These are phyloP conservation scores for Pichia sp. DNA, from an alignment of 1,139 yeast species.

Conservation along the genomic window DNA sequence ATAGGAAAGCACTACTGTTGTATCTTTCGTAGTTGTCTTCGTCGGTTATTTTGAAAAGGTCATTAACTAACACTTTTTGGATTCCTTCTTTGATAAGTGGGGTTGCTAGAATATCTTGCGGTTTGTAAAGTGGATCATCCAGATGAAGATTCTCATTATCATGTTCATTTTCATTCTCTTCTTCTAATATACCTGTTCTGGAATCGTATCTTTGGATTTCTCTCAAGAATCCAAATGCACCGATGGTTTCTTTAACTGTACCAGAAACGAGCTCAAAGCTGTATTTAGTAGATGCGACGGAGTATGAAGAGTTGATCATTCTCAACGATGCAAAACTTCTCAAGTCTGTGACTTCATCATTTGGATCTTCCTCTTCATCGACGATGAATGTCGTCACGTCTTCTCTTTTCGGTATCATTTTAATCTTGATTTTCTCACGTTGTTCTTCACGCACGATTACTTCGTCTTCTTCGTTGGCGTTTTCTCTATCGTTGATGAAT, in stretches of 20 bases:
- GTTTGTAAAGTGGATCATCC: too few relatives aligned
- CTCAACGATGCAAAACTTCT: not conserved
- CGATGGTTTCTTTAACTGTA: slow-evolving; percentile 1
- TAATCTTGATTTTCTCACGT: too few relatives aligned
- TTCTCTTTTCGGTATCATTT: too few relatives aligned
- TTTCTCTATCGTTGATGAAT: not conserved
- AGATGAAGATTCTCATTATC: too few relatives aligned
- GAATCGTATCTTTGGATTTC: not conserved
- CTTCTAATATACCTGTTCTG: not conserved
- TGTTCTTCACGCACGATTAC: too few relatives aligned
- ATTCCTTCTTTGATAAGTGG: slow-evolving; percentile 83
- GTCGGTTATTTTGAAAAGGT: not conserved
- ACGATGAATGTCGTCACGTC: too few relatives aligned
- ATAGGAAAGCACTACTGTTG: slow-evolving; percentile 3
- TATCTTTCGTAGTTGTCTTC: not conserved
- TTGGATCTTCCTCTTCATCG: slow-evolving; percentile 2
- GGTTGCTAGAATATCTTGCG: slow-evolving; percentile 58
- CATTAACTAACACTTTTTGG: slow-evolving; percentile 29
- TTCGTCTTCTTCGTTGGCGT: not conserved
- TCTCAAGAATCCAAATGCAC: slow-evolving; percentile 7
- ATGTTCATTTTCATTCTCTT: not conserved
- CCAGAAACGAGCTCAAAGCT: slow-evolving; percentile 8
- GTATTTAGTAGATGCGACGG: slow-evolving; percentile 3
- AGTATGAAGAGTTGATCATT: not conserved
- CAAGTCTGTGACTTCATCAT: slow-evolving; percentile 1